Evolutionary conservation across 1,139 yeast genomes (phyloP), one percentile per base, ranked within the genome.

Genomic region (Lodderomyces oxycetoniae): DNA sequence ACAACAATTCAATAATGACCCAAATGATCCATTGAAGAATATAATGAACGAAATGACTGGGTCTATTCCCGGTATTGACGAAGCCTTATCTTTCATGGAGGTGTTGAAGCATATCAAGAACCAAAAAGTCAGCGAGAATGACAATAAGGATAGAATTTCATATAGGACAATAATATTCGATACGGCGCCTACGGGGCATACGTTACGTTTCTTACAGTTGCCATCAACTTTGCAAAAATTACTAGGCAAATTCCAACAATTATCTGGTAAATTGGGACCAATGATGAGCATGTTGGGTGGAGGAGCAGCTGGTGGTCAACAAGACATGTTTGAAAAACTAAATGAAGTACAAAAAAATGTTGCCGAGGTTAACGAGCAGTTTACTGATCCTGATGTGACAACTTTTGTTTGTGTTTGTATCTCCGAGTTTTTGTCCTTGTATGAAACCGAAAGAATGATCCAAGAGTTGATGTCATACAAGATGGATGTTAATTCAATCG

Each of bases 121-220:
- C 45, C 96, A 88, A 61, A 65, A 65, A 42, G 51, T 47, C 6
- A 36, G 38, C 26, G 59, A 50, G 17, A 49, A 39, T 22, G 54
- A 44, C 7, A 38, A 37, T 14, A 34, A 41, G 32, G 71, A 64
- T 30, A 52, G 50, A 27, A 49, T 55, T 25, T 49, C 57, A 28
- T 91, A 84, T 55, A 86, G 84, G 49, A 88, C 95, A 9, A 89
- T 91, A 47, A 87, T 91, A 45, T 91, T 91, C 52, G 98, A 91
- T 58, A 91, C 98, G 15, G 98, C 98, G 0, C 98, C 98, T 46
- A 91, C 98, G 0, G 98, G 98, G 26, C 98, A 91, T 61, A 91
- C 98, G 2, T 71, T 91, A 48, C 77, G 98, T 53, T 91, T 91
- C 63, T 71, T 91, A 55, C 96, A 89, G 61, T 76, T 91, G 51